These are phyloP conservation scores for Alternaria infectoria DNA, from an alignment of 2,329 filamentous ascomycete species.

Conservation along the genomic window DNA sequence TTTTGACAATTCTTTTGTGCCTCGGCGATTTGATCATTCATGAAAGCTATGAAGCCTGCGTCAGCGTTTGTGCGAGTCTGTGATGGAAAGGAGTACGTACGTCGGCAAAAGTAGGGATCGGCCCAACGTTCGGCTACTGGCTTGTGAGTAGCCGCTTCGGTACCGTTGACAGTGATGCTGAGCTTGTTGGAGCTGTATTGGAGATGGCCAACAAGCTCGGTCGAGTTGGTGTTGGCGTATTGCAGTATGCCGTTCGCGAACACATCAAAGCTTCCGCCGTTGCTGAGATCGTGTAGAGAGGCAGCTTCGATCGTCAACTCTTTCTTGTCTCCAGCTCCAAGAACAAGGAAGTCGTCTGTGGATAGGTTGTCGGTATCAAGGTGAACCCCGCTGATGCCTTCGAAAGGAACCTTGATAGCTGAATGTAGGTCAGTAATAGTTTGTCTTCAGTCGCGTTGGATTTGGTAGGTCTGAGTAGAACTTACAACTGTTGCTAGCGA, in stretches of 20 bases:
- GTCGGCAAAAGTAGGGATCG: neutral
- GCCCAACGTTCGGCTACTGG: slow-evolving; percentile 46
- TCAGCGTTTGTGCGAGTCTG: slow-evolving; percentile 61
- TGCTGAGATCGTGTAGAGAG: neutral
- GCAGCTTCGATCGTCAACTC: neutral
- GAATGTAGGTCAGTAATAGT: neutral
- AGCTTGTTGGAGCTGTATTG: slow-evolving; percentile 66
- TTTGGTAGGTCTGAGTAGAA: neutral
- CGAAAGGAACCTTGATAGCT: neutral
- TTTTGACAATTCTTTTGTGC: slow-evolving; percentile 63
- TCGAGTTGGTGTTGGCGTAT: slow-evolving; percentile 55
- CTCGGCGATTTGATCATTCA: slow-evolving; percentile 53
- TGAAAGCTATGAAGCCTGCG: slow-evolving; percentile 61
- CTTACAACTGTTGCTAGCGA: slow-evolving; percentile 51
- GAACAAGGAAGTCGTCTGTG: neutral
- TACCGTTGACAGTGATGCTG: slow-evolving; percentile 63
- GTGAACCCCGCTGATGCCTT: neutral
- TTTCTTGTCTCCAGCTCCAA: neutral
- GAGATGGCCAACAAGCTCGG: slow-evolving; percentile 61
- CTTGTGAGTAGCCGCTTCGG: slow-evolving; percentile 52
- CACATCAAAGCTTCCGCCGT: slow-evolving; percentile 48
- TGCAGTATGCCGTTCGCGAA: slow-evolving; percentile 57
- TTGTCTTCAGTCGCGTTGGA: neutral
- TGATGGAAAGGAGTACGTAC: slow-evolving; percentile 36
- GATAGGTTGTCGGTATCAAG: neutral